phyloP scores from a whole-genome alignment of 768 basidiomycete genomes.

The Rhodotorula diobovata region DNA sequence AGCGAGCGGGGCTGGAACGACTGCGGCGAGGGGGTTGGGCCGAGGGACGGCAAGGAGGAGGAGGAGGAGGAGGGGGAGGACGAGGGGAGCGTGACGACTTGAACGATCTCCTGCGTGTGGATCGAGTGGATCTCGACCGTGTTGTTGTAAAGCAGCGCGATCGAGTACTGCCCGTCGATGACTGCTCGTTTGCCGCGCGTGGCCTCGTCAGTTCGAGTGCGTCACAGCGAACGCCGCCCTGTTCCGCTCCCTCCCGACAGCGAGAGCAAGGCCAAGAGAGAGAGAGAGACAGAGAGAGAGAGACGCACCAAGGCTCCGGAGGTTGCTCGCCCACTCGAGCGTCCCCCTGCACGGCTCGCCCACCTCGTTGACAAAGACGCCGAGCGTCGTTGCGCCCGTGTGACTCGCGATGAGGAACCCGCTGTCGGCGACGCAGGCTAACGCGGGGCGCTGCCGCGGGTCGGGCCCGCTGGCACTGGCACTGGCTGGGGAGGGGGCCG shows the following conservation, averaged over 20 bases:
- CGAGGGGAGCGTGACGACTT: constrained; percentile 54
- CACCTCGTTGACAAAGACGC: constrained; percentile 74
- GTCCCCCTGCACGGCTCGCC: constrained; percentile 89
- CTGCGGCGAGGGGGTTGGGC: no score
- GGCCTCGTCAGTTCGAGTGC: no score
- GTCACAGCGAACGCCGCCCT: no score
- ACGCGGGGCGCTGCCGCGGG: constrained; percentile 56
- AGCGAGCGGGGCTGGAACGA: constrained; percentile 6
- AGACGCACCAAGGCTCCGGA: constrained; percentile 62
- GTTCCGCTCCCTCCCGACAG: no score
- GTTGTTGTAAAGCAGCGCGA: constrained; percentile 69
- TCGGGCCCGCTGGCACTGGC: constrained; percentile 8
- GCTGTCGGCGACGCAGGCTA: constrained; percentile 66
- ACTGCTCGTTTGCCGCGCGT: no score
- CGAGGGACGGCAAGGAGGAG: no score
- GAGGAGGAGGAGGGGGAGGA: neutral
- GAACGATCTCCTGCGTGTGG: constrained; percentile 65
- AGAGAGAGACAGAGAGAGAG: neutral
- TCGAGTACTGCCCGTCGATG: constrained; percentile 75
- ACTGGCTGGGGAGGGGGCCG: neutral
- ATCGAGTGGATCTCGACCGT: constrained; percentile 77
- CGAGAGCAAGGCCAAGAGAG: neutral
- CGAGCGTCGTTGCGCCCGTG: constrained; percentile 73
- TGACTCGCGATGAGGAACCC: constrained; percentile 84
- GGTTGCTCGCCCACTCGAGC: constrained; percentile 76